Percentiles rank a stretch among this genome's conserved stretches.
Evolutionary conservation across 1,284 basidiomycete genomes (phyloP).

Genomic region (Stygiomarasmius scandens): DNA sequence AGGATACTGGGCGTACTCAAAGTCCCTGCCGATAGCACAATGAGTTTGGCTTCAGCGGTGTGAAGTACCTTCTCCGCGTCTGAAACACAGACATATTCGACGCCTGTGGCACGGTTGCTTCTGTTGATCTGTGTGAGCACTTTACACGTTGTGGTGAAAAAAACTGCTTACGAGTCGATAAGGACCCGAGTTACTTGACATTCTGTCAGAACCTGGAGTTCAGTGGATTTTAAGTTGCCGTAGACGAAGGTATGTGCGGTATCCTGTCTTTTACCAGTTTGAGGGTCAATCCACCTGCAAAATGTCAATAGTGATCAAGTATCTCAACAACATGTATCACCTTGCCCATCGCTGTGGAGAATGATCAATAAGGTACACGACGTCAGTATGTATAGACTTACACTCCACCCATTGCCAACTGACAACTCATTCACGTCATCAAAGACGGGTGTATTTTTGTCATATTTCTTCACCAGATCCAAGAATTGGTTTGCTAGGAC

Average conservation of each 20-base stretch:
- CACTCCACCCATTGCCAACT: constrained; percentile 7
- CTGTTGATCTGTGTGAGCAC: constrained; percentile 23
- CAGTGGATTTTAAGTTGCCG: neutral
- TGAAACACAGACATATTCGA: constrained; percentile 34
- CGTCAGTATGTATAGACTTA: too few relatives aligned
- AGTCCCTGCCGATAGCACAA: constrained; percentile 32
- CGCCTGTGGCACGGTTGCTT: constrained; percentile 39
- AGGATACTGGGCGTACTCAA: constrained; percentile 39
- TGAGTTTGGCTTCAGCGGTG: constrained; percentile 16
- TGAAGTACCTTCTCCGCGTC: neutral
- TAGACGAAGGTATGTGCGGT: constrained; percentile 11
- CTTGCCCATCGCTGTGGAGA: constrained; percentile 45
- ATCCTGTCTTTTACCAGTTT: constrained; percentile 7
- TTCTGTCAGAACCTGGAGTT: neutral
- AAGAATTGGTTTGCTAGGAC: constrained; percentile 32
- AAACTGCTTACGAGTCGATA: constrained; percentile 1
- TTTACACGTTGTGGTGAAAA: too few relatives aligned
- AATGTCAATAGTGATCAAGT: neutral
- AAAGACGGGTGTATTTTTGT: constrained; percentile 24
- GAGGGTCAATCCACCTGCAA: constrained; percentile 1
- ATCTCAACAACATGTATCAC: constrained; percentile 20
- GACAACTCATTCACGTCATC: constrained; percentile 31
- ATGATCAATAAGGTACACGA: too few relatives aligned
- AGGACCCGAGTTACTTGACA: constrained; percentile 7
- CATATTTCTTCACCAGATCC: constrained; percentile 27